phyloP scores from a whole-genome alignment of 495 filamentous ascomycete genomes.

The Aspergillus mulundensis region DNA sequence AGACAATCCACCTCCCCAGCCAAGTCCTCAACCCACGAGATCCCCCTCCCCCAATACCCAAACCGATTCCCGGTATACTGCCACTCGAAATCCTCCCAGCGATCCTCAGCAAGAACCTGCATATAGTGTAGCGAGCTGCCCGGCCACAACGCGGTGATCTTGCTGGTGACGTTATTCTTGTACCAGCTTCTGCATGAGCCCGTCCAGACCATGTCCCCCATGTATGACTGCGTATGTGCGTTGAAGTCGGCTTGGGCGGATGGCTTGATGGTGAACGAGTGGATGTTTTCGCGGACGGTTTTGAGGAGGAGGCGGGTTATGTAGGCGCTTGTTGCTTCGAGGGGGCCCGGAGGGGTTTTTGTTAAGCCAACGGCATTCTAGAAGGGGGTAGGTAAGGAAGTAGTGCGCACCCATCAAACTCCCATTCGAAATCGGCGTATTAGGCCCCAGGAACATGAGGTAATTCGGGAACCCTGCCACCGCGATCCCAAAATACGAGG shows the following conservation, averaged over 20 bases:
- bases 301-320: slow-evolving; percentile 7
- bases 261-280: neutral
- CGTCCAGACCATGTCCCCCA: slow-evolving; percentile 36
- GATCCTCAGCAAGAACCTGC: slow-evolving; percentile 39
- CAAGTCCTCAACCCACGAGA: neutral
- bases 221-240: slow-evolving; percentile 19
- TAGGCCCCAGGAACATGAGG: slow-evolving; percentile 60
- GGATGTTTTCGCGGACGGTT: slow-evolving; percentile 11
- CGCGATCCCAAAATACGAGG: slow-evolving; percentile 55
- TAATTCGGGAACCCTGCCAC: slow-evolving; percentile 61
- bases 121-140: slow-evolving; percentile 42
- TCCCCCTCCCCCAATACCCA: slow-evolving; percentile 9
- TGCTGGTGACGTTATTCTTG: slow-evolving; percentile 23
- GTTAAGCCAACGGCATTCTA: no score
- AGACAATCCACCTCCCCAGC: neutral
- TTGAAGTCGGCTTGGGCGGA: slow-evolving; percentile 43
- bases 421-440: slow-evolving; percentile 20
- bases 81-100: slow-evolving; percentile 44
- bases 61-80: slow-evolving; percentile 42
- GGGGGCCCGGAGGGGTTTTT: neutral
- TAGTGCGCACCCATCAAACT: neutral
- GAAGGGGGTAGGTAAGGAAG: neutral
- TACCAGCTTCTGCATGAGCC: slow-evolving; percentile 42
- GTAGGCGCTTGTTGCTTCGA: slow-evolving; percentile 3
- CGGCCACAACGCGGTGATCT: slow-evolving; percentile 24